Conservation (phyloP, 108 stramenopile species). For the Thalassiosira profunda region DNA sequence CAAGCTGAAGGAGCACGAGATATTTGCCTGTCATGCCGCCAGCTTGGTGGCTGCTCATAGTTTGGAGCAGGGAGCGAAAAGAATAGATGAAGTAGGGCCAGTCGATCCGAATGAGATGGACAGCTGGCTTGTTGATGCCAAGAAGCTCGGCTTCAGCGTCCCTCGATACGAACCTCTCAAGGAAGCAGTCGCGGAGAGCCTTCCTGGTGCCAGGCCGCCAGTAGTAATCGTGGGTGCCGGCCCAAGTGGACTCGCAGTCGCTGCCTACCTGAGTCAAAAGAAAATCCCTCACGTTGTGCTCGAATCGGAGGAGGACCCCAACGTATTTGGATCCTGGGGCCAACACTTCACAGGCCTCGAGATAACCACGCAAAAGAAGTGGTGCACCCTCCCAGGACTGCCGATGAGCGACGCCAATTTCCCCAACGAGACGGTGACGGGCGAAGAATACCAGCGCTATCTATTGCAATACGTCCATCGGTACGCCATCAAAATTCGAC, state of each 20-base stretch:
- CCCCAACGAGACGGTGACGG: conserved; percentile 42
- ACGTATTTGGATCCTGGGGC: conserved; percentile 55
- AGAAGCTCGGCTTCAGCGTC: conserved; percentile 42
- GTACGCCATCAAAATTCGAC: conserved; percentile 40
- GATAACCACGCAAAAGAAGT: conserved; percentile 54
- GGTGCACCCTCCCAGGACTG: conserved; percentile 55
- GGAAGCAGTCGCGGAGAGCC: background rate
- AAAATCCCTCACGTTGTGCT: conserved; percentile 40
- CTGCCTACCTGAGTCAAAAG: conserved; percentile 31
- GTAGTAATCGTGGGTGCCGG: conserved; percentile 58
- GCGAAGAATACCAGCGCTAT: conserved; percentile 50
- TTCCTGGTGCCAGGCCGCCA: no score
- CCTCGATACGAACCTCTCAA: conserved; percentile 32
- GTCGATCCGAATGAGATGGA: conserved; percentile 56
- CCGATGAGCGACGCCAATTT: conserved; percentile 36
- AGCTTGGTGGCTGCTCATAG: conserved; percentile 49
- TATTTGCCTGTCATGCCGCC: conserved; percentile 67
- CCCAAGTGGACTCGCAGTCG: conserved; percentile 41
- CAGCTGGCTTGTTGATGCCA: conserved; percentile 51
- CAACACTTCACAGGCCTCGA: conserved; percentile 41
- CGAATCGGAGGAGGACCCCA: conserved; percentile 32
- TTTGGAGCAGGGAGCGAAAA: conserved; percentile 6
- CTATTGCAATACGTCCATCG: conserved; percentile 43
- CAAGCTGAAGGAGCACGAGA: conserved; percentile 57
- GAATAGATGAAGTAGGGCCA: conserved; percentile 56